Conservation (phyloP, 78 protist species). For the slime mould (Dictyostelium discoideum) region DNA sequence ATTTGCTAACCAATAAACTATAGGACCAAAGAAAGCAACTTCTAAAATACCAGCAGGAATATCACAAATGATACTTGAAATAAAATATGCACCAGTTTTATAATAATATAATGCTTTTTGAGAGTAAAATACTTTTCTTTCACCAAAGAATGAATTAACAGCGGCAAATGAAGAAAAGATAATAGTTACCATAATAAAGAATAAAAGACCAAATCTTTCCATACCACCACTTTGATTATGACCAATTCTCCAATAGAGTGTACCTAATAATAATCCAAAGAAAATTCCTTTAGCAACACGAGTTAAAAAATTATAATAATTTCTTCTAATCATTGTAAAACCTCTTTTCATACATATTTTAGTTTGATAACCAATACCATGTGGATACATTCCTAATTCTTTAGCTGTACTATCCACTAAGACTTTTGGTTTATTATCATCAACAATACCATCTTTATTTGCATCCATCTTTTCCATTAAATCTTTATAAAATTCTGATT, state of each 20-base stretch:
- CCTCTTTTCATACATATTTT: conserved; percentile 2
- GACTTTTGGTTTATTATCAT: neutral
- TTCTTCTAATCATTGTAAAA: conserved; percentile 19
- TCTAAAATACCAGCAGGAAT: conserved; percentile 62
- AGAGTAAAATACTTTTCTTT: conserved; percentile 44
- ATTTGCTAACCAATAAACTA: conserved; percentile 63
- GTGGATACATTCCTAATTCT: conserved; percentile 36
- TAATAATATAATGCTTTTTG: conserved; percentile 33
- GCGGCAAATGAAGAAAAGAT: conserved; percentile 69
- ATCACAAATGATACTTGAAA: conserved; percentile 32
- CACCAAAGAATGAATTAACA: conserved; percentile 39
- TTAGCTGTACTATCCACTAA: neutral
- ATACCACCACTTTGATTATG: conserved; percentile 44
- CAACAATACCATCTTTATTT: conserved; percentile 48
- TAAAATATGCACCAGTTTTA: conserved; percentile 49
- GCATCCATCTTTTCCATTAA: conserved; percentile 30
- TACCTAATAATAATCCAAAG: conserved; percentile 46
- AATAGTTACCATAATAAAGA: conserved; percentile 59
- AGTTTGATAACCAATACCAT: neutral
- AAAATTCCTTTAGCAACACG: conserved; percentile 36
- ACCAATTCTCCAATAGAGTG: conserved; percentile 26
- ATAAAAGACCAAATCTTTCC: conserved; percentile 66
- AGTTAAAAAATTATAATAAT: conserved; percentile 7
- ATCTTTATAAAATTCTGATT: conserved; percentile 33
- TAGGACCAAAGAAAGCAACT: conserved; percentile 51